These are phyloP conservation scores for Stentor roeselii DNA, from an alignment of 73 alveolate species.

Conservation along the genomic window DNA sequence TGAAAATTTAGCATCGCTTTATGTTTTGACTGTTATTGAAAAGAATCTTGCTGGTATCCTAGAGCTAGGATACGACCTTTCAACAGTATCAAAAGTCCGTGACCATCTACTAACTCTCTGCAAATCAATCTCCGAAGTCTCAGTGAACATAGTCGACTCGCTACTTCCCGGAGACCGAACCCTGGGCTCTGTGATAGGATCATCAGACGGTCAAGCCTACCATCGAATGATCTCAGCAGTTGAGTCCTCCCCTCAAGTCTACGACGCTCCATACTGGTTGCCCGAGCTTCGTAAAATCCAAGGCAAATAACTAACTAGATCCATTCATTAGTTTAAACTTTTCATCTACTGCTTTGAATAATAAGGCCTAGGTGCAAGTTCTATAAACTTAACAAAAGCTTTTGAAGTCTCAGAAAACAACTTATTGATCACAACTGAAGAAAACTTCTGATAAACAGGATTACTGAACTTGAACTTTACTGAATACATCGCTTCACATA, in stretches of 20 bases:
- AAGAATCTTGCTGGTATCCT: not conserved
- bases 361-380: too few relatives aligned
- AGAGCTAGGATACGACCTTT: not conserved
- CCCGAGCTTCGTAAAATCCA: too few relatives aligned
- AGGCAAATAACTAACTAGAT: too few relatives aligned
- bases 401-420: not conserved
- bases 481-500: slow-evolving; percentile 14
- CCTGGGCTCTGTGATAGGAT: slow-evolving; percentile 47
- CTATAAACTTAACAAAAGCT: not conserved
- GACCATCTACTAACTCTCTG: not conserved
- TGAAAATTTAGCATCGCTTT: not conserved
- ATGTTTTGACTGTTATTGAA: not conserved
- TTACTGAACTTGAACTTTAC: not conserved
- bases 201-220: slow-evolving; percentile 54
- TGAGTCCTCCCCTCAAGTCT: not conserved
- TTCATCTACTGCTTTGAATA: too few relatives aligned
- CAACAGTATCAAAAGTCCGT: not conserved
- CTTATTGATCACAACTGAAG: not conserved
- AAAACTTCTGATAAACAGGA: not conserved
- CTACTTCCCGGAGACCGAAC: slow-evolving; percentile 48
- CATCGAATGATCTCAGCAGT: not conserved
- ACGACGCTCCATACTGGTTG: not conserved
- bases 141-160: slow-evolving; percentile 39
- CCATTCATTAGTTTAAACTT: too few relatives aligned
- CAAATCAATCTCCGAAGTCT: not conserved